Percentiles rank a stretch among this genome's conserved stretches.
These are phyloP conservation scores for Wickerhamiella hasegawae DNA, from an alignment of 805 yeast species.

Conservation along the genomic window DNA sequence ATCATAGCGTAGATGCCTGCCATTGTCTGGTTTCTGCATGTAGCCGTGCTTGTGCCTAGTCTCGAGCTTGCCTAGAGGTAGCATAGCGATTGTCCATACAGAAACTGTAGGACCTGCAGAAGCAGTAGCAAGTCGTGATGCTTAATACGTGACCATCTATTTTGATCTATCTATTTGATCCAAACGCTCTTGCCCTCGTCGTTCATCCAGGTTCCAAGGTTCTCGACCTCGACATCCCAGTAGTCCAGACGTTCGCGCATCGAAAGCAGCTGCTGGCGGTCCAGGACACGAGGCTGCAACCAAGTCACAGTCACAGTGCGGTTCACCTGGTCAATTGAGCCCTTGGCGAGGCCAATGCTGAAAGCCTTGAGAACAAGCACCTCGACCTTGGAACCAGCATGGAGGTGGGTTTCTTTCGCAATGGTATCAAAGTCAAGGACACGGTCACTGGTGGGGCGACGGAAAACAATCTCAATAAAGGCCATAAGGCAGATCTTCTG, in stretches of 20 bases:
- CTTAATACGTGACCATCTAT: background rate
- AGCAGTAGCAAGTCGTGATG: too few species aligned
- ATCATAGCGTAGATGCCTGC: too few species aligned
- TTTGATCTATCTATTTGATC: conserved; percentile 20
- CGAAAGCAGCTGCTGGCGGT: conserved; percentile 55
- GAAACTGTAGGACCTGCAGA: too few species aligned
- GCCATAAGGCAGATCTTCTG: conserved; percentile 91
- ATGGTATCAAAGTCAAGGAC: conserved; percentile 59
- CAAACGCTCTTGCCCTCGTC: conserved; percentile 47
- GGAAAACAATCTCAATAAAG: conserved; percentile 71
- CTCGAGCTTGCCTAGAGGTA: too few species aligned
- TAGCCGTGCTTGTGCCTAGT: too few species aligned
- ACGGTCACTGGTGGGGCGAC: conserved; percentile 58
- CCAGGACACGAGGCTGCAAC: conserved; percentile 93
- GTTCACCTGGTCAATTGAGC: conserved; percentile 79
- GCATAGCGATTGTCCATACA: too few species aligned
- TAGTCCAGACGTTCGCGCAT: conserved; percentile 57
- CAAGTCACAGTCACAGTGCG: conserved; percentile 69
- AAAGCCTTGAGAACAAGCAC: conserved; percentile 83
- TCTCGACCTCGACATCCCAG: conserved; percentile 67
- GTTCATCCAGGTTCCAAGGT: conserved; percentile 45
- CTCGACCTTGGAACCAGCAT: conserved; percentile 61
- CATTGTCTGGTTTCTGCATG: too few species aligned
- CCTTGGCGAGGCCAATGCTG: conserved; percentile 66
- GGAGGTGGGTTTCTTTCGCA: conserved; percentile 49